A percentile compares a stretch with the other conserved stretches of the same genome.
These are phyloP conservation scores for Citropsis articulata DNA, from an alignment of 345 rosid genomes.

Conservation along the genomic window DNA sequence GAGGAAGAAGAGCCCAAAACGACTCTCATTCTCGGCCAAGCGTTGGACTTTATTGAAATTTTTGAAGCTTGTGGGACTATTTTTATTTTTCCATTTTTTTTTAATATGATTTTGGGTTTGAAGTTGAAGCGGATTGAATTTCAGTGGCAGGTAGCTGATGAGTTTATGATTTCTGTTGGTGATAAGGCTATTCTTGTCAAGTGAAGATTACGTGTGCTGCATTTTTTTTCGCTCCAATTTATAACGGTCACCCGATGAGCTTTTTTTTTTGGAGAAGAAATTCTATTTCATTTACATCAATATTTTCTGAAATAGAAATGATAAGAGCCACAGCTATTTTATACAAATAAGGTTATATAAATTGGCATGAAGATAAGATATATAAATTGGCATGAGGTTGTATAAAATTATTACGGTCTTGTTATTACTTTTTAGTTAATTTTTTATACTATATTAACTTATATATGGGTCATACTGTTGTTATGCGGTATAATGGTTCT, in stretches of 20 bases:
- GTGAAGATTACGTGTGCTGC: neutral
- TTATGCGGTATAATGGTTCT: too few species aligned
- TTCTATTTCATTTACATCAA: too few species aligned
- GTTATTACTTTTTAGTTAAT: too few species aligned
- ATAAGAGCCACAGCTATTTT: too few species aligned
- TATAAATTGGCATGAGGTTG: too few species aligned
- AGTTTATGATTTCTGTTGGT: neutral
- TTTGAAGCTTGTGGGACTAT: constrained; percentile 10
- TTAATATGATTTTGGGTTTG: neutral
- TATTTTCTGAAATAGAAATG: too few species aligned
- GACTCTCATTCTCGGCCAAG: constrained; percentile 59
- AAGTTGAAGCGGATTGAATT: constrained; percentile 46
- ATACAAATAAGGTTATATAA: too few species aligned
- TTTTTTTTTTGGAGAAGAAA: too few species aligned
- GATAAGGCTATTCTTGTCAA: neutral
- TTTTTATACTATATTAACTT: too few species aligned
- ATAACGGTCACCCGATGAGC: neutral
- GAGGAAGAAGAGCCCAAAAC: constrained; percentile 39
- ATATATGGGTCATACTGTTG: too few species aligned
- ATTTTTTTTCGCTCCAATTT: constrained; percentile 1
- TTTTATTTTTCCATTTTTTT: neutral
- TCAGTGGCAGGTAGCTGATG: constrained; percentile 52
- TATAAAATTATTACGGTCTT: too few species aligned
- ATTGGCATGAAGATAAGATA: too few species aligned
- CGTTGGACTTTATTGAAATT: constrained; percentile 18